Percentiles rank a stretch among this genome's conserved stretches.
phyloP scores from a whole-genome alignment of 2,329 filamentous ascomycete species.

The Periconia macrospinosa region DNA sequence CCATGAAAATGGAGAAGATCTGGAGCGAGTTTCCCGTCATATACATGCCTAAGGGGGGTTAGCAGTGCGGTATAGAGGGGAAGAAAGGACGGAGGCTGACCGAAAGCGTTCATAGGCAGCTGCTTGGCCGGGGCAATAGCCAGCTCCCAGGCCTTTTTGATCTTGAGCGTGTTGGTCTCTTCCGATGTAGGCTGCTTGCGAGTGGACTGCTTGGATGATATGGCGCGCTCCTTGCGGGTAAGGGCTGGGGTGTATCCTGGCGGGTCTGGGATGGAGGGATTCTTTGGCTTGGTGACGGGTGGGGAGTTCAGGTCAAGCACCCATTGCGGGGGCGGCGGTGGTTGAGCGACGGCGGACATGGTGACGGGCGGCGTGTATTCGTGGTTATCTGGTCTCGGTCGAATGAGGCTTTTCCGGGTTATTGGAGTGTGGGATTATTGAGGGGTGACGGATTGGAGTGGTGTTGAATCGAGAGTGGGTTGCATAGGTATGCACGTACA shows the following conservation, averaged over 20 bases:
- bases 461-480: constrained; percentile 6
- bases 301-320: constrained; percentile 76
- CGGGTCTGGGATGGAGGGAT: constrained; percentile 74
- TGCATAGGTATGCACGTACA: not conserved
- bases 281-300: constrained; percentile 67
- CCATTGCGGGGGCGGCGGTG: constrained; percentile 71
- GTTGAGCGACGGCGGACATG: constrained; percentile 21
- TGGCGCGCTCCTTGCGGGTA: constrained; percentile 44
- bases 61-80: not conserved
- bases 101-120: constrained; percentile 96
- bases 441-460: not conserved
- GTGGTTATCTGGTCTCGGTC: no score
- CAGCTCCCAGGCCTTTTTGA: constrained; percentile 99
- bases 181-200: constrained; percentile 72
- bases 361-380: not conserved
- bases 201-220: constrained; percentile 42
- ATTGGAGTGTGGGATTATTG: not conserved
- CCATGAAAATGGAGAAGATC: constrained; percentile 99
- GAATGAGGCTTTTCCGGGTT: not conserved
- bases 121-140: constrained; percentile 91
- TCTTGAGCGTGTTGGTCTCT: constrained; percentile 92
- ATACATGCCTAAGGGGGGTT: constrained; percentile 71
- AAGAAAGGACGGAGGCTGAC: constrained; percentile 42
- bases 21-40: constrained; percentile 99
- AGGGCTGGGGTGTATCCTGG: constrained; percentile 70